Evolutionary conservation across 257 asterid species (phyloP).

Genomic region (Solanum sparsipilum): DNA sequence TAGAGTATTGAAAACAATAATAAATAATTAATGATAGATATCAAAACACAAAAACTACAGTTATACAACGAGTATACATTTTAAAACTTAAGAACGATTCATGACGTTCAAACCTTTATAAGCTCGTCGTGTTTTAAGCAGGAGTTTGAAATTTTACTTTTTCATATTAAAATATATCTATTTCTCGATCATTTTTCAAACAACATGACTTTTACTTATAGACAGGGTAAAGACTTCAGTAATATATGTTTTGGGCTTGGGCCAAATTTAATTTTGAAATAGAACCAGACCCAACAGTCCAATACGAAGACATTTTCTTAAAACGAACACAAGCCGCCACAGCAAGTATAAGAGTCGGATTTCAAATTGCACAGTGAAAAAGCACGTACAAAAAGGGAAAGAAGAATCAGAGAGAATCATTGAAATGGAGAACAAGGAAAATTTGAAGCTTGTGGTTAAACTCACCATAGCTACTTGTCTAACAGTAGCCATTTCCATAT

Average conservation of each 20-base stretch:
- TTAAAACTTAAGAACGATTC: background rate
- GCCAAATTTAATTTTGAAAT: background rate
- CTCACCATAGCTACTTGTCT: slow-evolving; percentile 36
- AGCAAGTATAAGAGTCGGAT: background rate
- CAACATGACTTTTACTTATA: background rate
- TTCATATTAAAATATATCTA: background rate
- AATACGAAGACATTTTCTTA: background rate
- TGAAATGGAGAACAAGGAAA: slow-evolving; percentile 22
- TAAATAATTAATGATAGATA: too few species aligned
- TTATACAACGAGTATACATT: background rate
- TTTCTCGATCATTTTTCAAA: background rate
- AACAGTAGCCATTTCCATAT: slow-evolving; percentile 44
- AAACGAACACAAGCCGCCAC: background rate
- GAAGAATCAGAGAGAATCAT: background rate
- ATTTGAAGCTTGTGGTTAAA: slow-evolving; percentile 28
- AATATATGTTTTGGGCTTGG: background rate
- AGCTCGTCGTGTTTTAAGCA: background rate
- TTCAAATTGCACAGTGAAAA: background rate
- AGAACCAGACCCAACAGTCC: background rate
- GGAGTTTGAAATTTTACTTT: background rate
- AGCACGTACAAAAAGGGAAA: background rate
- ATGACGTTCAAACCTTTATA: background rate
- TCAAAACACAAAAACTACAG: too few species aligned
- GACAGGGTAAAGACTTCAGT: background rate
- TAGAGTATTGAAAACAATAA: too few species aligned